Evolutionary conservation across 192 early-diverging fungal genomes (phyloP).

Genomic region (Backusella tuberculispora): DNA sequence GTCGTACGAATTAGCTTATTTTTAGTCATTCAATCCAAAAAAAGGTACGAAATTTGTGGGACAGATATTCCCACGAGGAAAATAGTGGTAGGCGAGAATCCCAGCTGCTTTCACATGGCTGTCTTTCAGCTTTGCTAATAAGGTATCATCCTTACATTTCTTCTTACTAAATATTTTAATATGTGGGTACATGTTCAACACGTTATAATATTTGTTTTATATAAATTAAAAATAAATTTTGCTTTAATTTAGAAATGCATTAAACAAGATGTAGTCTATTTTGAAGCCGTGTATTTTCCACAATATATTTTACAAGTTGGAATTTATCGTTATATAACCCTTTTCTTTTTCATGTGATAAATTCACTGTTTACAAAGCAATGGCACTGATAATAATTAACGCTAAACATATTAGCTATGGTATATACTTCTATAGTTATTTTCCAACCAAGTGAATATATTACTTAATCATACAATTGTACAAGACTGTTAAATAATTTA

Average conservation of each 20-base stretch:
- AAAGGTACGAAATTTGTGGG: not conserved
- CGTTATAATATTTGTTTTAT: not conserved
- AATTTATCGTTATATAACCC: too few relatives aligned
- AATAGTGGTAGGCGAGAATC: constrained; percentile 3
- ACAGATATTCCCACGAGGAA: constrained; percentile 7
- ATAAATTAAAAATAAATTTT: not conserved
- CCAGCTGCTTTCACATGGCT: constrained; percentile 16
- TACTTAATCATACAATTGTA: not conserved
- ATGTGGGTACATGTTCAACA: not conserved
- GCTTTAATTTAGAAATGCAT: too few relatives aligned
- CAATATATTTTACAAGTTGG: too few relatives aligned
- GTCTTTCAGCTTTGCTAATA: not conserved
- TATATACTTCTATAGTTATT: not conserved
- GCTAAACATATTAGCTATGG: too few relatives aligned
- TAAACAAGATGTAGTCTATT: too few relatives aligned
- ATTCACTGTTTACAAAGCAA: not conserved
- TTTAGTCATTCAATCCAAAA: constrained; percentile 15
- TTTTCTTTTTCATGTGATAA: not conserved
- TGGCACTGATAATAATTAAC: too few relatives aligned
- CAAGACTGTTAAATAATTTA: not conserved
- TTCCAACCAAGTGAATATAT: not conserved
- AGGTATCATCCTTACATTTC: not conserved
- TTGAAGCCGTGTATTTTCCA: too few relatives aligned
- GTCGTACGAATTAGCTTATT: constrained; percentile 10
- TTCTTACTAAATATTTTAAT: not conserved